These are phyloP conservation scores for Globisporangium canariense DNA, from an alignment of 352 stramenopile species.

Conservation along the genomic window DNA sequence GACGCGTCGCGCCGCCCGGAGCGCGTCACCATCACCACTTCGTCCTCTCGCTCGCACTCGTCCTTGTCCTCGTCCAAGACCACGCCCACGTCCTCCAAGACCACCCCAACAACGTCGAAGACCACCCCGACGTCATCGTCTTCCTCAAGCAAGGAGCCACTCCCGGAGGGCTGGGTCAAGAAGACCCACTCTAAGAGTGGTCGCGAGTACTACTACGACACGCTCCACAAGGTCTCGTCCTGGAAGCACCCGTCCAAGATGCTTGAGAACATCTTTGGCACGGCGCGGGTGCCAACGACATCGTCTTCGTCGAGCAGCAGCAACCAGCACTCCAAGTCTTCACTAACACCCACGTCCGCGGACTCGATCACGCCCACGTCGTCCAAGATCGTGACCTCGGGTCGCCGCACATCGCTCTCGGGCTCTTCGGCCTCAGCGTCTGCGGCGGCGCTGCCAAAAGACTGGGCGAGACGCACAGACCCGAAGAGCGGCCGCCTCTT, in stretches of 20 bases:
- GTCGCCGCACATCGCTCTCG: constrained; percentile 24
- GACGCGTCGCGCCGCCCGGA: constrained; percentile 31
- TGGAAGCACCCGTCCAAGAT: constrained; percentile 68
- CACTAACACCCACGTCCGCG: constrained; percentile 25
- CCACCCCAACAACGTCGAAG: constrained; percentile 11
- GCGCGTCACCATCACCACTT: constrained; percentile 16
- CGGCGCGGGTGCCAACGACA: constrained; percentile 14
- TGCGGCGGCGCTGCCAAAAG: constrained; percentile 54
- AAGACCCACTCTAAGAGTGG: constrained; percentile 71
- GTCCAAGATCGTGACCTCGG: constrained; percentile 17
- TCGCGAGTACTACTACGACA: constrained; percentile 76
- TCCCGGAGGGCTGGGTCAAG: constrained; percentile 69
- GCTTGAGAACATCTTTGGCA: constrained; percentile 58
- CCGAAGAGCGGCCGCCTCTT: constrained; percentile 76
- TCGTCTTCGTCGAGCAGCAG: background rate
- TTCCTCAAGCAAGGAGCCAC: constrained; percentile 38
- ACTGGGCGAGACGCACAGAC: constrained; percentile 74
- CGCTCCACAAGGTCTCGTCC: constrained; percentile 60
- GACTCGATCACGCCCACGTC: constrained; percentile 42
- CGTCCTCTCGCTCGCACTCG: constrained; percentile 4
- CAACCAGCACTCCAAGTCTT: constrained; percentile 14
- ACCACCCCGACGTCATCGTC: constrained; percentile 16
- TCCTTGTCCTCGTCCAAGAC: background rate
- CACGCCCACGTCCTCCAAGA: constrained; percentile 6
- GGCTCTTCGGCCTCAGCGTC: constrained; percentile 24